Base-by-base conservation (phyloP, 2,329 filamentous ascomycete species). In the Drechslerella coelobrocha region DNA sequence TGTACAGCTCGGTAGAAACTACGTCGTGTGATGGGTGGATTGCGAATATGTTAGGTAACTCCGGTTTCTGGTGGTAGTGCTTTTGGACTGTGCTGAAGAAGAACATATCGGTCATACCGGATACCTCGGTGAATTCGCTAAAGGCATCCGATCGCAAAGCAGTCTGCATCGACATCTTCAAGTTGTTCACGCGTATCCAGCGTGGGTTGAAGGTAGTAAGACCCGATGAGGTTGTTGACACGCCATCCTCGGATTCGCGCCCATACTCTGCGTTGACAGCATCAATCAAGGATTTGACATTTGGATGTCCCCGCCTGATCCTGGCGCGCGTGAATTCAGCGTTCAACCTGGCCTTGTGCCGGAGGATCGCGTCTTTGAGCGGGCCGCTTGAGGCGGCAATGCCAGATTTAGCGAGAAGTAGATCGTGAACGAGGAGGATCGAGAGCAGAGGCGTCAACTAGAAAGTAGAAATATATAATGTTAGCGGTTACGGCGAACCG, bases 171-270 rank as follows among this genome's bases (percentile, higher is more conserved):
- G 84, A 88, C 9, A 87, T 88, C 74, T 87, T 88, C 10, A 97
- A 80, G 0, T 88, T 86, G 77, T 97, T 99, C 72, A 97, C 83
- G 1, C 94, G 86, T 41, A 96, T 86, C 94, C 94, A 99, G 59
- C 94, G 86, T n/a, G 92, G 92, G 77, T 93, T 89, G 41, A 81
- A 80, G 0, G 78, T 78, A 1, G 78, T 75, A 31, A 83, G 80
- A 71, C 84, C 81, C 24, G 83, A 81, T 4, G 83, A 80, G 6
- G 72, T 47, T 69, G 80, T 77, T 74, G 80, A 76, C 10, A 74
- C 73, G 7, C 77, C 59, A 81, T 81, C 19, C 82, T 82, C 29
- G 81, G 78, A 65, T 86, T 83, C 56, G 91, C 80, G 63, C 85
- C 81, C 24, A 82, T 81, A 45, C 83, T 84, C 59, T 7, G 54